Percentiles rank a stretch among this genome's conserved stretches.
phyloP scores from a whole-genome alignment of 768 basidiomycete genomes.

The Pholiota conissans region DNA sequence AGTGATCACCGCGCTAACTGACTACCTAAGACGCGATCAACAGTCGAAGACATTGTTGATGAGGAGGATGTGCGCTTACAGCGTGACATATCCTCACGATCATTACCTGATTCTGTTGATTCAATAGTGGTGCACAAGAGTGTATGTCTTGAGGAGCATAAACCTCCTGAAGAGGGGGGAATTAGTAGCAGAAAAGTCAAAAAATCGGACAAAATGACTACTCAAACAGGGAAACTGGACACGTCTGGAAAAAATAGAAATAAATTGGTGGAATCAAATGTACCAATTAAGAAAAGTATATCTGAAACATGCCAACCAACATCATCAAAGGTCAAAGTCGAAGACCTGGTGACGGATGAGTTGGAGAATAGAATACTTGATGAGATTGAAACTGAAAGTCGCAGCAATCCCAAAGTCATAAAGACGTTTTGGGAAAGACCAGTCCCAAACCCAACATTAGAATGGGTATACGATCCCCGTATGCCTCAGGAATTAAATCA shows the following conservation, averaged over 20 bases:
- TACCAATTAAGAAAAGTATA: neutral
- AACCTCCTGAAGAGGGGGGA: neutral
- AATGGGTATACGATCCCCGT: conserved; percentile 15
- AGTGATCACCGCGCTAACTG: neutral
- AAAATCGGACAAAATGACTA: neutral
- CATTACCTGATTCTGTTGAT: neutral
- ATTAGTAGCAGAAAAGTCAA: neutral
- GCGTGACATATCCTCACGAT: neutral
- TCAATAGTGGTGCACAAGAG: neutral
- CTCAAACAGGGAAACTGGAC: neutral
- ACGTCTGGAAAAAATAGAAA: no score
- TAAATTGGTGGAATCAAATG: neutral
- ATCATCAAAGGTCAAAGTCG: conserved; percentile 13
- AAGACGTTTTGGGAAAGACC: conserved; percentile 17
- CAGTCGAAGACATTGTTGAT: neutral
- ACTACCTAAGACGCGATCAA: neutral
- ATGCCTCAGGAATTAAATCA: conserved; percentile 24
- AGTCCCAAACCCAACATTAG: conserved; percentile 3
- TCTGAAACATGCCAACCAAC: conserved; percentile 15
- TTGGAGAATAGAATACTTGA: neutral
- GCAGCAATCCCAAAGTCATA: neutral
- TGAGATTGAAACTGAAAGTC: no score
- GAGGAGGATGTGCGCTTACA: neutral
- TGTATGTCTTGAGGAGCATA: neutral
- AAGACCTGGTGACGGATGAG: conserved; percentile 10